Conservation (phyloP, 768 basidiomycete species). For the Russula earlei region DNA sequence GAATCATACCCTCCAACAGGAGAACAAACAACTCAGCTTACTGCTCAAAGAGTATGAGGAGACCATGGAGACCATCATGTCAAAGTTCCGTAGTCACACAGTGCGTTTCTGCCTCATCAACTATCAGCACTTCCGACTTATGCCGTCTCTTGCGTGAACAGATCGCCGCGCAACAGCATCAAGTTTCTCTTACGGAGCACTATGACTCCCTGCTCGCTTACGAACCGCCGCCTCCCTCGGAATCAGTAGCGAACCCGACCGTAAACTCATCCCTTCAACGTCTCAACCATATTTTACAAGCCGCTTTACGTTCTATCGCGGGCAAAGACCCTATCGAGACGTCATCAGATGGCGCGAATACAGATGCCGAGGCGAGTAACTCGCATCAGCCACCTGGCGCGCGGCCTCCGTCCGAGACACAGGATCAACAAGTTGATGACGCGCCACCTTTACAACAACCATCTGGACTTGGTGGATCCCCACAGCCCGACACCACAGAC, state of each 20-base stretch:
- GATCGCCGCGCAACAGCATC: slow-evolving; percentile 89
- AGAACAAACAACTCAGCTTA: slow-evolving; percentile 87
- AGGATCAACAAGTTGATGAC: neutral
- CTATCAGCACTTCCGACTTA: neutral
- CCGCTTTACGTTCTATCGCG: slow-evolving; percentile 57
- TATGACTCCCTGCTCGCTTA: slow-evolving; percentile 80
- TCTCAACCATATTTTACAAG: slow-evolving; percentile 60
- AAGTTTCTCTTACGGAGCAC: slow-evolving; percentile 76
- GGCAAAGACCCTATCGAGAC: slow-evolving; percentile 40
- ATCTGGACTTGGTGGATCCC: neutral
- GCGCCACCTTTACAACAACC: neutral
- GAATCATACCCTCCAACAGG: slow-evolving; percentile 84
- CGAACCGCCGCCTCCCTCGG: slow-evolving; percentile 43
- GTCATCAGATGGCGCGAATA: slow-evolving; percentile 15
- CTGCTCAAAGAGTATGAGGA: slow-evolving; percentile 91
- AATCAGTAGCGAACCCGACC: slow-evolving; percentile 50
- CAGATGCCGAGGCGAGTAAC: neutral
- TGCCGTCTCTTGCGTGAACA: slow-evolving; percentile 26
- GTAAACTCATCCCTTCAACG: slow-evolving; percentile 60
- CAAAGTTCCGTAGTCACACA: slow-evolving; percentile 86
- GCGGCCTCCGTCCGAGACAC: neutral
- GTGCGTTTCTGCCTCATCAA: slow-evolving; percentile 40
- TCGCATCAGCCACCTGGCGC: neutral
- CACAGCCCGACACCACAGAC: neutral
- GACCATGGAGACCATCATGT: slow-evolving; percentile 94